phyloP scores from a whole-genome alignment of 331 rosid genomes.

The Acacia concinna region DNA sequence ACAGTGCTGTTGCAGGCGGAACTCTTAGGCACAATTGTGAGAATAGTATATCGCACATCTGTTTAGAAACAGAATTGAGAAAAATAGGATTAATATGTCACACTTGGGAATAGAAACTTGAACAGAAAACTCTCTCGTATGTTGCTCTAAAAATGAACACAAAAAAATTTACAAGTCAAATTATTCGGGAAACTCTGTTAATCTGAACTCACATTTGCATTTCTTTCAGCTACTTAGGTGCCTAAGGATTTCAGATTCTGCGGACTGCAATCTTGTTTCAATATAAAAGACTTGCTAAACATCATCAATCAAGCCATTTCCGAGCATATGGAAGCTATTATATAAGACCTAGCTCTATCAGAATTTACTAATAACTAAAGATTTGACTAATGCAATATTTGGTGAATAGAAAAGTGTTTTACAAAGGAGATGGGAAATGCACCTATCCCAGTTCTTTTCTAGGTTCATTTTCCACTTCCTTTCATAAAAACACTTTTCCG shows the following conservation, averaged over 20 bases:
- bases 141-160: constrained; percentile 12
- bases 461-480: too few species aligned
- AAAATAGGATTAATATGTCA: constrained; percentile 11
- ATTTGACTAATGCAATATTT: neutral
- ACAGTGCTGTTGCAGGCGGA: constrained; percentile 58
- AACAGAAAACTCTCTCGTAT: constrained; percentile 24
- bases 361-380: constrained; percentile 9
- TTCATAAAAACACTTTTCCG: neutral
- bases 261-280: constrained; percentile 3
- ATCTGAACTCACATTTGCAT: constrained; percentile 2
- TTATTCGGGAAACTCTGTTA: neutral
- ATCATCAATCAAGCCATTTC: neutral
- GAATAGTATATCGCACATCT: constrained; percentile 97
- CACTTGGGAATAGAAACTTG: constrained; percentile 4
- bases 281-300: neutral
- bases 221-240: neutral
- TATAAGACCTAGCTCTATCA: constrained; percentile 25
- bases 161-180: neutral
- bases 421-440: neutral
- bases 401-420: neutral
- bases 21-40: constrained; percentile 92
- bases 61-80: constrained; percentile 38
- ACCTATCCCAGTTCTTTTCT: too few species aligned
- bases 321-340: neutral
- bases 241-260: constrained; percentile 14